Percentiles rank a stretch among this genome's conserved stretches.
phyloP scores from a whole-genome alignment of 2,329 filamentous ascomycete species.

The Davidsoniella eucalypti region DNA sequence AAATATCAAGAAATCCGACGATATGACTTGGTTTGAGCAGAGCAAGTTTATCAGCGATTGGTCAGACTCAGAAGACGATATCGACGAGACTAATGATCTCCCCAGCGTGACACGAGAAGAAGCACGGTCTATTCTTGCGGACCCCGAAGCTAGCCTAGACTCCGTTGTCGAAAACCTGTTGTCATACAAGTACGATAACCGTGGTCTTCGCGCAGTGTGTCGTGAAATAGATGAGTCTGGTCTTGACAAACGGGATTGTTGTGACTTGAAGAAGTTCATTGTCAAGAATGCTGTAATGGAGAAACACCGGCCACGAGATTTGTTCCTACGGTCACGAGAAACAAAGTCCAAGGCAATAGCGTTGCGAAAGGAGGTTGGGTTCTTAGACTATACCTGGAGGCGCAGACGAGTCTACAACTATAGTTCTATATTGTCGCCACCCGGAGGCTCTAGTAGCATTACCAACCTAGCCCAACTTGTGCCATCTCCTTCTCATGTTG shows the following conservation, averaged over 20 bases:
- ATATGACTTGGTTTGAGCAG: conserved; percentile 83
- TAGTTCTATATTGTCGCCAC: not conserved
- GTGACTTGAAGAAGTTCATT: conserved; percentile 33
- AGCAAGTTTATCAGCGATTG: conserved; percentile 55
- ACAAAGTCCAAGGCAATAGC: conserved; percentile 55
- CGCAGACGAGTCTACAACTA: conserved; percentile 13
- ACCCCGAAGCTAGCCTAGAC: conserved; percentile 21
- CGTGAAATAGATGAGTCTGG: conserved; percentile 27
- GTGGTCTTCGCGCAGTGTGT: conserved; percentile 32
- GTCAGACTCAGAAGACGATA: conserved; percentile 19
- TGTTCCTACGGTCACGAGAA: conserved; percentile 56
- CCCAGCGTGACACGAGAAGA: conserved; percentile 8
- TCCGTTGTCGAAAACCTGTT: conserved; percentile 29
- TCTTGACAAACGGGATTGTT: conserved; percentile 23
- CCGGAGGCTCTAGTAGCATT: too few species aligned
- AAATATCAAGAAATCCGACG: conserved; percentile 46
- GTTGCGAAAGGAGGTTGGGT: conserved; percentile 66
- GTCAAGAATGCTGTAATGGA: conserved; percentile 43
- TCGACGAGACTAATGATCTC: not conserved
- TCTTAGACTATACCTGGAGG: conserved; percentile 79
- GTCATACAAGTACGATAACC: conserved; percentile 30
- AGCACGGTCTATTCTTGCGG: conserved; percentile 20
- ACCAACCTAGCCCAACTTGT: too few species aligned
- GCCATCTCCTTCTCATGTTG: too few species aligned
- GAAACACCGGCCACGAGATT: conserved; percentile 68